phyloP scores from a whole-genome alignment of 1,139 yeast genomes.

The Debaryomyces fabryi region DNA sequence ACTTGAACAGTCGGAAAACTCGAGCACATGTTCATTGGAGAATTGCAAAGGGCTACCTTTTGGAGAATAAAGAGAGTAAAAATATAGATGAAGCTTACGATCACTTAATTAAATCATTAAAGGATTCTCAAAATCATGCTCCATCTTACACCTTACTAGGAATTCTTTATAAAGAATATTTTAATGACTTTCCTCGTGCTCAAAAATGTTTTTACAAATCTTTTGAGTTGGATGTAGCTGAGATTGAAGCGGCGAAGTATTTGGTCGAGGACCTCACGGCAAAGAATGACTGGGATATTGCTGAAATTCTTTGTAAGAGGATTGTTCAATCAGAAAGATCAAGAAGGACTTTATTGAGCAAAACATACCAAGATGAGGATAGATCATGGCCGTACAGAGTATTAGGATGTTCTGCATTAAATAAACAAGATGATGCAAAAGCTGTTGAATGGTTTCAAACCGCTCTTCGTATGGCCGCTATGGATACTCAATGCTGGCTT shows the following conservation, averaged over 20 bases:
- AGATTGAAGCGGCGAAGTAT: slow-evolving; percentile 71
- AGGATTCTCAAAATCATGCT: slow-evolving; percentile 64
- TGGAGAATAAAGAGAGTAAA: slow-evolving; percentile 23
- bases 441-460: slow-evolving; percentile 91
- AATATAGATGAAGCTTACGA: slow-evolving; percentile 49
- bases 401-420: slow-evolving; percentile 77
- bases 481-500: slow-evolving; percentile 82
- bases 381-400: slow-evolving; percentile 85
- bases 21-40: slow-evolving; percentile 72
- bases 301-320: slow-evolving; percentile 70
- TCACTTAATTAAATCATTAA: slow-evolving; percentile 62
- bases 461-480: slow-evolving; percentile 68
- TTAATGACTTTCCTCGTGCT: slow-evolving; percentile 66
- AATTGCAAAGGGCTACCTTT: slow-evolving; percentile 59
- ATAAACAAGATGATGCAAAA: slow-evolving; percentile 69
- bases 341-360: slow-evolving; percentile 48
- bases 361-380: slow-evolving; percentile 34
- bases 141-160: slow-evolving; percentile 85
- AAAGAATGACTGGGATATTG: slow-evolving; percentile 80
- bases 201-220: slow-evolving; percentile 89
- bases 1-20: slow-evolving; percentile 53
- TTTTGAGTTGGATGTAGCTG: slow-evolving; percentile 81
- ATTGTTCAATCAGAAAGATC: slow-evolving; percentile 66
- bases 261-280: slow-evolving; percentile 70
- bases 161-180: slow-evolving; percentile 58